These are phyloP conservation scores for Termitomyces sp. DNA, from an alignment of 768 basidiomycete genomes.

Conservation along the genomic window DNA sequence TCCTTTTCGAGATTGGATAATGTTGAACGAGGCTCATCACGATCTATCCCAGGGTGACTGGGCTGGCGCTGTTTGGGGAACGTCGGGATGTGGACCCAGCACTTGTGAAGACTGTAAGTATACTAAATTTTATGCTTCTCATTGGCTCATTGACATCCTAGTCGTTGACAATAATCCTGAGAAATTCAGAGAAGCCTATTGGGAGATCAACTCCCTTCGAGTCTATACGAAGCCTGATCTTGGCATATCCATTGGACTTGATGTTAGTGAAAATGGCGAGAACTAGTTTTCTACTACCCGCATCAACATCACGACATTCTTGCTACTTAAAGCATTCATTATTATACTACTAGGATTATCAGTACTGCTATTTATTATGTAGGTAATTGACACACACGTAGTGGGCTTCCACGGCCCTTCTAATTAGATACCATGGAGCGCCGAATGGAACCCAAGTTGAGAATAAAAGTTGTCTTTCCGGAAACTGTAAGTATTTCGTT, in stretches of 20 bases:
- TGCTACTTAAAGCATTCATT: neutral
- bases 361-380: neutral
- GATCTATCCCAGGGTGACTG: slow-evolving; percentile 42
- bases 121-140: neutral
- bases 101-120: slow-evolving; percentile 47
- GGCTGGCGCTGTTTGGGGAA: slow-evolving; percentile 39
- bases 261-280: neutral
- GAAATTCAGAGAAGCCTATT: slow-evolving; percentile 62
- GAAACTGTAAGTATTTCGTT: neutral
- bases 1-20: neutral
- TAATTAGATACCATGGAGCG: neutral
- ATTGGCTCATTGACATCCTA: slow-evolving; percentile 16
- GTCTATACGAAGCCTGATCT: slow-evolving; percentile 37
- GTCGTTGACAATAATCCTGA: slow-evolving; percentile 58
- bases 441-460: neutral
- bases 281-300: neutral
- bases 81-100: slow-evolving; percentile 35
- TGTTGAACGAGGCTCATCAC: neutral
- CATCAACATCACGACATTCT: neutral
- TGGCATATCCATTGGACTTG: neutral
- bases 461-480: neutral
- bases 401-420: neutral
- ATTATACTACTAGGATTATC: neutral
- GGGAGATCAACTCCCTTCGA: slow-evolving; percentile 60
- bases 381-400: neutral